These are phyloP conservation scores for Coemansia sp. DNA, from an alignment of 192 early-diverging fungal species.

Conservation along the genomic window DNA sequence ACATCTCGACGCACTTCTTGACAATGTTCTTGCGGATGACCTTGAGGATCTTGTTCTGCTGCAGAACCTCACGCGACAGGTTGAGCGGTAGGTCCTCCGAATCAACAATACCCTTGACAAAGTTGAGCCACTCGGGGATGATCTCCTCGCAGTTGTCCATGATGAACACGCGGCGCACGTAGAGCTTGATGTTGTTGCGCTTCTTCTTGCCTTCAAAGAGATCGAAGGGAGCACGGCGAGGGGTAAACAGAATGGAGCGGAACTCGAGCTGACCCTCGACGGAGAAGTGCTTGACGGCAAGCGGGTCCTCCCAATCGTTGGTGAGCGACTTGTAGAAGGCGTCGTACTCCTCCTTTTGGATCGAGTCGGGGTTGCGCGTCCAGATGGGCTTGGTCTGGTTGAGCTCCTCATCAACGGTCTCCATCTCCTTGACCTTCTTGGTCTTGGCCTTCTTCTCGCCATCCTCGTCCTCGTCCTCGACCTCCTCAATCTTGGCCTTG, in stretches of 20 bases:
- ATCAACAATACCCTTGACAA: constrained; percentile 99
- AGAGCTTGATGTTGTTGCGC: constrained; percentile 99
- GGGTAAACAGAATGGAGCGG: constrained; percentile 97
- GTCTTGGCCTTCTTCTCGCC: constrained; percentile 70
- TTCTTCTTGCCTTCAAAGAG: constrained; percentile 99
- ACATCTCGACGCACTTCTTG: constrained; percentile 99
- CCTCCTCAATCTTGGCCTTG: constrained; percentile 72
- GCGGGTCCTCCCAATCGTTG: constrained; percentile 99
- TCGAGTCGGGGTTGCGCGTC: constrained; percentile 98
- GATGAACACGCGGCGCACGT: constrained; percentile 99
- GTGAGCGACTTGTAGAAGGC: constrained; percentile 98
- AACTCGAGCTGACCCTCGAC: constrained; percentile 99
- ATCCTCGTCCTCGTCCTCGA: constrained; percentile 71
- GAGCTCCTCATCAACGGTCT: constrained; percentile 79
- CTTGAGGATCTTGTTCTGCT: constrained; percentile 99
- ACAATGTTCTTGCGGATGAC: constrained; percentile 99
- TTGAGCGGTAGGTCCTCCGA: constrained; percentile 99
- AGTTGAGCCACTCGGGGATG: constrained; percentile 98
- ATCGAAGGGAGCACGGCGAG: constrained; percentile 96
- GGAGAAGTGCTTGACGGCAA: constrained; percentile 98
- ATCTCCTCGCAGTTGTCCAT: constrained; percentile 99
- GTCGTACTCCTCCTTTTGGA: constrained; percentile 94
- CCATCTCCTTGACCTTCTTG: constrained; percentile 62
- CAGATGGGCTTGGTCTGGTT: constrained; percentile 99
- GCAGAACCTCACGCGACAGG: constrained; percentile 99